Base-by-base conservation (phyloP, 2,329 filamentous ascomycete species). In the Lachnellula occidentalis region DNA sequence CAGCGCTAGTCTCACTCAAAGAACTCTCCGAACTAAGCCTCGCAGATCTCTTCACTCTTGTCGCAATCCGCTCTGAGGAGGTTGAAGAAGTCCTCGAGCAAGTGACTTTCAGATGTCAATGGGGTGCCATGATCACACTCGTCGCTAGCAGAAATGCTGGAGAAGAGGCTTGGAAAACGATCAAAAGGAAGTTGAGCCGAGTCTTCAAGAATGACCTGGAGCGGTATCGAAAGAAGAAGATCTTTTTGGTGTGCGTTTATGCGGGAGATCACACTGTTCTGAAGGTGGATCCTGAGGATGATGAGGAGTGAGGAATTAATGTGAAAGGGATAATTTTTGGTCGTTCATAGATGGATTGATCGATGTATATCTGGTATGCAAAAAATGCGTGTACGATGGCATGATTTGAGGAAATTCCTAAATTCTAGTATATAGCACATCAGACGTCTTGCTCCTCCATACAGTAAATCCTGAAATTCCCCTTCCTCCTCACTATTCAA, bases 201-300 rank as follows among this genome's bases (percentile, higher is more conserved):
- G 6, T 48, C 3, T 51, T 55, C 24, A 45, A 41, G 2, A 49
- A 21, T 24, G 53, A 41, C 7, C 34, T 27, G 17, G 14, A 3
- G 22, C 41, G 47, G 31, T 55, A 51, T 21, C 43, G 21, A 1
- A 24, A 48, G 8, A 42, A 51, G n/a, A 41, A 22, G 17, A 31
- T 19, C 7, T 55, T 55, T 19, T 48, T 47, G 12, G 48, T 51
- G 11, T 55, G 34, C 41, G 53, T 55, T 17, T 17, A 42, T n/a
- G 37, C 22, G 12, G 53, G 48, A 2, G 53, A 55, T 34, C 21
- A 37, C 9, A 34, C 41, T 12, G 46, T 15, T 15, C 17, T 19
- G 34, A 37, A 34, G 12, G 41, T 34, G 27, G 41, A 34, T 15
- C 6, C 34, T 5, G 34, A 36, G 12, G 49, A n/a, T 5, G 34